Conservation (phyloP, 495 filamentous ascomycete genomes). For the Penicillium alfredii region DNA sequence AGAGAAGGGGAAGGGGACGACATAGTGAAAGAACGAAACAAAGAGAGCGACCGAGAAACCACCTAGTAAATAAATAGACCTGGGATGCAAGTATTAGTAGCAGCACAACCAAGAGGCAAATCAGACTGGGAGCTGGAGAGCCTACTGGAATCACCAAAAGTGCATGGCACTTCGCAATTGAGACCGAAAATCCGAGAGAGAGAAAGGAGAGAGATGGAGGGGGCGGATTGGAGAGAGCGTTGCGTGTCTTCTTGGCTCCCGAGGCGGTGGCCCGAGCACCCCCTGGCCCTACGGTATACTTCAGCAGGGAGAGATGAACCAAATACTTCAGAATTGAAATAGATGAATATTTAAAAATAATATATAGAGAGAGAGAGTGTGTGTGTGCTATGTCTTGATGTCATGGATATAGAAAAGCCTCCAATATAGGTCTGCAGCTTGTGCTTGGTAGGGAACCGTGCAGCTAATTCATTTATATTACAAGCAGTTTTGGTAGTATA, state of each 20-base stretch:
- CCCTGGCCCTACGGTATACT: too few relatives aligned
- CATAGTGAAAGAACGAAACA: constrained; percentile 26
- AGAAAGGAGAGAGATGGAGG: constrained; percentile 8
- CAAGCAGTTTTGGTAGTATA: too few relatives aligned
- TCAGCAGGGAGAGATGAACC: too few relatives aligned
- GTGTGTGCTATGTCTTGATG: too few relatives aligned
- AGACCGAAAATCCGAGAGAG: constrained; percentile 12
- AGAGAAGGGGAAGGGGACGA: constrained; percentile 41
- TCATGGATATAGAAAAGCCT: too few relatives aligned
- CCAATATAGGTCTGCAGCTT: too few relatives aligned
- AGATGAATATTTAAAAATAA: too few relatives aligned
- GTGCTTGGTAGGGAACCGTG: too few relatives aligned
- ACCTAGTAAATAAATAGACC: constrained; percentile 35
- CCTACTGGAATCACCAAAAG: constrained; percentile 27
- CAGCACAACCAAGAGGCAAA: constrained; percentile 1
- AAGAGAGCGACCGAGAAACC: constrained; percentile 33
- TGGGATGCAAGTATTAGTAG: constrained; percentile 11
- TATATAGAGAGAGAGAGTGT: too few relatives aligned
- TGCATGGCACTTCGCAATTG: constrained; percentile 20
- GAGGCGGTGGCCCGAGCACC: constrained; percentile 9
- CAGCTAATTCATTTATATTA: too few relatives aligned
- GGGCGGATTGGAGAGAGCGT: constrained; percentile 3
- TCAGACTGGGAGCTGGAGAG: neutral
- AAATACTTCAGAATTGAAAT: too few relatives aligned
- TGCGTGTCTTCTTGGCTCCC: constrained; percentile 12